Evolutionary conservation across 768 basidiomycete genomes (phyloP), one percentile per base, ranked within the genome.

Genomic region (Kwoniella mangroviensis): DNA sequence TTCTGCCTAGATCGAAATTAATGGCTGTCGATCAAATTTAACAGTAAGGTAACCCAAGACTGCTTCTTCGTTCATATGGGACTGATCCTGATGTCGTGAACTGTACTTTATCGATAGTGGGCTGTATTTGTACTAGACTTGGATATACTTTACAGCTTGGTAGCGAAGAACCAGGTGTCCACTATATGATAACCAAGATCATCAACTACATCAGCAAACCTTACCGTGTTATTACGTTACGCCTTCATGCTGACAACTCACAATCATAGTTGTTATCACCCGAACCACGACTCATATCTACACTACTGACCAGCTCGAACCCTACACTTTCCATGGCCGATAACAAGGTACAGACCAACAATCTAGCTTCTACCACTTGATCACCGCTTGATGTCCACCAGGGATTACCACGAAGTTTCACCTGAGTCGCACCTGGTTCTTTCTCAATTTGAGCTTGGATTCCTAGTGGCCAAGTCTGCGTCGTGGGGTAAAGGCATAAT

Each of bases 151-250:
- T 24, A 79, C 65, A 78, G 75, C 61, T 75, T 74, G 34, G 55
- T 68, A 1, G 74, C 75, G 60, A 79, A 79, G 74, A 77, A 77
- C 78, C 78, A 79, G 11, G 78, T 75, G 51, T 80, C 79, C 51
- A 80, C 78, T 79, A 63, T 21, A 58, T 57, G 4, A 13, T 15
- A 22, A 15, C 11, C 34, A 34, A 7, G 17, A 45, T 19, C 40
- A 57, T 10, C 41, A 34, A 34, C 34, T 34, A 11, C 45, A 45
- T 51, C n/a, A 24, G 21, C 49, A 19, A 21, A 22, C 12, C 15
- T 40, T 13, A 22, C 41, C 4, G 3, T 24, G n/a, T 34, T n/a
- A 9, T 22, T 34, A 19, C n/a, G 19, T 5, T 21, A 43, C 9
- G 21, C 21, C 0, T 17, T 11, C 19, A 49, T 4, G 10, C 45